phyloP scores from a whole-genome alignment of 192 early-diverging fungal species.

The Tieghemiomyces parasiticus region DNA sequence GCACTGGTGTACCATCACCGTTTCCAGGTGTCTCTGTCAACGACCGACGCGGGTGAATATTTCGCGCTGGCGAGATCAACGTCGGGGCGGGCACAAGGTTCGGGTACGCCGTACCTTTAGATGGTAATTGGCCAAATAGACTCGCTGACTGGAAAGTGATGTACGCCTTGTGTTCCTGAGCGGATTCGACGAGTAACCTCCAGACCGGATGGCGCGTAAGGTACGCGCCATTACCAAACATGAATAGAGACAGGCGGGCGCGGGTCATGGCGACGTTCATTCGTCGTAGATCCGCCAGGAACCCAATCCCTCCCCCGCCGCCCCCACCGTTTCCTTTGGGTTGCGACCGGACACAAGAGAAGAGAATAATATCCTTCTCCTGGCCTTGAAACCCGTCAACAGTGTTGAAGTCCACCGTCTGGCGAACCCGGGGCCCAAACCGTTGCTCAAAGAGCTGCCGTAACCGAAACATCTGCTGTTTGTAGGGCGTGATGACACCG shows the following conservation, averaged over 20 bases:
- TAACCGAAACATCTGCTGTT: conserved; percentile 61
- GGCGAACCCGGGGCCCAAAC: conserved; percentile 46
- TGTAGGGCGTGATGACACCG: conserved; percentile 90
- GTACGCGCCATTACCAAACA: conserved; percentile 55
- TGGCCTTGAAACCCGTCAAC: conserved; percentile 97
- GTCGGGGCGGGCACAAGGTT: background rate
- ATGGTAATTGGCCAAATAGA: background rate
- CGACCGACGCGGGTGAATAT: background rate
- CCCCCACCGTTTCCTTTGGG: background rate
- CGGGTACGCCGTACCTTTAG: background rate
- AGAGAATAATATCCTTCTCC: conserved; percentile 94
- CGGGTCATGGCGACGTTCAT: conserved; percentile 90
- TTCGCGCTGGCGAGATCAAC: background rate
- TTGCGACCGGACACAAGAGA: conserved; percentile 80
- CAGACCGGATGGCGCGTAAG: conserved; percentile 49
- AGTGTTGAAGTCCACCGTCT: conserved; percentile 82
- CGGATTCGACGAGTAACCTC: conserved; percentile 56
- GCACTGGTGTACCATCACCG: too few species aligned
- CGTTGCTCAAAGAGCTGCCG: conserved; percentile 40
- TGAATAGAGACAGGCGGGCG: conserved; percentile 66
- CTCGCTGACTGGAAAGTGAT: background rate
- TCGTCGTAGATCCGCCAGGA: conserved; percentile 65
- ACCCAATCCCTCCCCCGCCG: conserved; percentile 46
- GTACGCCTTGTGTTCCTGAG: conserved; percentile 26
- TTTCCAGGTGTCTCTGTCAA: too few species aligned